Conservation (phyloP, 2,329 filamentous ascomycete species). For the Fonsecaea pedrosoi region DNA sequence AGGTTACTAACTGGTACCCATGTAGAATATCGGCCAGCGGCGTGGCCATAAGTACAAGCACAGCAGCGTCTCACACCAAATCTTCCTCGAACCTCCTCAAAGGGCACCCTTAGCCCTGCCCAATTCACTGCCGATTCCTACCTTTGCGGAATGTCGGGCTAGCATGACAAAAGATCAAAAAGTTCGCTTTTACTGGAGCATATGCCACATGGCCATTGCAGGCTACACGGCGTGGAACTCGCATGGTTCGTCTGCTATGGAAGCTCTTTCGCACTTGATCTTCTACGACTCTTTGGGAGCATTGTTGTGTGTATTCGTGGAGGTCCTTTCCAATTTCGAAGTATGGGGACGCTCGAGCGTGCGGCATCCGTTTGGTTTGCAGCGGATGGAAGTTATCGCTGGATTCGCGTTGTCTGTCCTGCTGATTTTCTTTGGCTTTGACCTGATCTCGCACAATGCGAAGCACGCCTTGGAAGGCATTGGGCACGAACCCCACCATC, state of each 20-base stretch:
- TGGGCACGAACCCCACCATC: conserved; percentile 75
- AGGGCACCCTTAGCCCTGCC: conserved; percentile 87
- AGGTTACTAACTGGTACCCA: conserved; percentile 37
- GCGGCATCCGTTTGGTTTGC: conserved; percentile 89
- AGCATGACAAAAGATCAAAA: conserved; percentile 91
- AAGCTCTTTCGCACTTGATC: conserved; percentile 87
- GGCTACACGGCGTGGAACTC: conserved; percentile 85
- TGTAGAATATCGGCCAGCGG: conserved; percentile 83
- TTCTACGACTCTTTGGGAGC: conserved; percentile 96
- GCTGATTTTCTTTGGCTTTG: conserved; percentile 95
- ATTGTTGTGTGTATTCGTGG: conserved; percentile 86
- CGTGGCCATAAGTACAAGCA: conserved; percentile 98
- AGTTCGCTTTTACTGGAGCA: conserved; percentile 82
- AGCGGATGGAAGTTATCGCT: conserved; percentile 89
- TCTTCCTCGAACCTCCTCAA: conserved; percentile 89
- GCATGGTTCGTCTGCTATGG: conserved; percentile 85
- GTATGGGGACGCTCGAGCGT: conserved; percentile 94
- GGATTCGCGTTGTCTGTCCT: conserved; percentile 97
- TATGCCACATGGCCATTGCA: conserved; percentile 84
- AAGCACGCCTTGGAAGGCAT: conserved; percentile 86
- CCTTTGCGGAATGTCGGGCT: conserved; percentile 81
- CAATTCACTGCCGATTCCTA: conserved; percentile 89
- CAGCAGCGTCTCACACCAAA: conserved; percentile 93
- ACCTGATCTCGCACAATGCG: conserved; percentile 90
- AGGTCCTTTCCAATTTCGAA: conserved; percentile 95